phyloP scores from a whole-genome alignment of 2,329 filamentous ascomycete genomes.

The Cryoendolithus antarcticus region DNA sequence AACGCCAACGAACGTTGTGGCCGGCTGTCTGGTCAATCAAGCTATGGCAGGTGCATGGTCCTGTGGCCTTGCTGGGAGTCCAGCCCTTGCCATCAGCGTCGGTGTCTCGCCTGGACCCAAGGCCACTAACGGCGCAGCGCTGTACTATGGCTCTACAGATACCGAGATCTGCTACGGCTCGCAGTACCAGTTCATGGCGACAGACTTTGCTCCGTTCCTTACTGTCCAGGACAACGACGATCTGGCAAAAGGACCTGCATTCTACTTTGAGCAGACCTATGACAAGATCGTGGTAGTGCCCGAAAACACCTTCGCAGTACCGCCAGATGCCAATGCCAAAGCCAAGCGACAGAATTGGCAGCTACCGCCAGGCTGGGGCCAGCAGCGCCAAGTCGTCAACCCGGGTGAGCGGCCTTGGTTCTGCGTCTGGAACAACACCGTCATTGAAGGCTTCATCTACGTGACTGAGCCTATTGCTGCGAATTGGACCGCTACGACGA shows the following conservation, averaged over 20 bases:
- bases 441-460: constrained; percentile 56
- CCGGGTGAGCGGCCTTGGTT: constrained; percentile 54
- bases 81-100: constrained; percentile 19
- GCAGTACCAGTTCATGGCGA: constrained; percentile 38
- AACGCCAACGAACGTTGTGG: constrained; percentile 37
- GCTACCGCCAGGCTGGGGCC: constrained; percentile 12
- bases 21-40: constrained; percentile 45
- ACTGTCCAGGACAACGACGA: constrained; percentile 48
- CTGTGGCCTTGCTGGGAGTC: constrained; percentile 38
- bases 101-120: constrained; percentile 9
- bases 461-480: constrained; percentile 38
- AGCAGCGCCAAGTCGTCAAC: constrained; percentile 31
- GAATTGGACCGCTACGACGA: constrained; percentile 4
- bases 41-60: constrained; percentile 49
- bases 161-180: constrained; percentile 44
- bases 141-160: constrained; percentile 17
- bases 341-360: constrained; percentile 5
- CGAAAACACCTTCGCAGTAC: constrained; percentile 22
- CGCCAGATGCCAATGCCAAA: not conserved
- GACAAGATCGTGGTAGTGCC: constrained; percentile 51
- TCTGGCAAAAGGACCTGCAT: constrained; percentile 45
- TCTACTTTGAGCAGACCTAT: constrained; percentile 50
- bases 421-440: constrained; percentile 57
- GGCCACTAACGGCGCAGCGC: constrained; percentile 15
- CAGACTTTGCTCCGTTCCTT: constrained; percentile 30